These are phyloP conservation scores for Eremothecium gossypii DNA, from an alignment of 1,139 yeast genomes.

Conservation along the genomic window DNA sequence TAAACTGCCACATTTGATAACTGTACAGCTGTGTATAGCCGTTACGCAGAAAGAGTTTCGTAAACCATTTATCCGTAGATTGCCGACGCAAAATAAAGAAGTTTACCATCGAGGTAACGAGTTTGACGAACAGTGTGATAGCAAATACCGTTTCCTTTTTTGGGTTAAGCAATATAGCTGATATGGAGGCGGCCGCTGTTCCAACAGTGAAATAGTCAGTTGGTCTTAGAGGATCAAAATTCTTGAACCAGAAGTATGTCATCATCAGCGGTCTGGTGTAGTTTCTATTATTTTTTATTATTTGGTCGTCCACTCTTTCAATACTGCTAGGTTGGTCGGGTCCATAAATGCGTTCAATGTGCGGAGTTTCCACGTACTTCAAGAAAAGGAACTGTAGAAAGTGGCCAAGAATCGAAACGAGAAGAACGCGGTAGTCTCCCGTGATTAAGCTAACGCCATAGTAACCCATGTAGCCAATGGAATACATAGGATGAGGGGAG, in stretches of 20 bases:
- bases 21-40: slow-evolving; percentile 63
- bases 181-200: slow-evolving; percentile 36
- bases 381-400: slow-evolving; percentile 70
- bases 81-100: slow-evolving; percentile 50
- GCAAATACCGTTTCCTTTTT: slow-evolving; percentile 33
- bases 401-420: slow-evolving; percentile 70
- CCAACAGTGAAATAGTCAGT: slow-evolving; percentile 53
- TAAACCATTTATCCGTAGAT: slow-evolving; percentile 55
- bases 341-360: slow-evolving; percentile 70
- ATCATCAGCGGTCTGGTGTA: slow-evolving; percentile 55
- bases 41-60: slow-evolving; percentile 56
- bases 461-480: slow-evolving; percentile 82
- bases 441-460: slow-evolving; percentile 77
- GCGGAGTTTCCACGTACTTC: slow-evolving; percentile 77
- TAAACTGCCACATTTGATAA: slow-evolving; percentile 65
- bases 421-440: slow-evolving; percentile 62
- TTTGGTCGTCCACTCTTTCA: slow-evolving; percentile 28
- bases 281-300: slow-evolving; percentile 29
- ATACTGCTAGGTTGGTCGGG: slow-evolving; percentile 19
- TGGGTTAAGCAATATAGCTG: slow-evolving; percentile 39
- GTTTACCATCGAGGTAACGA: slow-evolving; percentile 45
- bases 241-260: slow-evolving; percentile 33
- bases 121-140: slow-evolving; percentile 43
- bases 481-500: slow-evolving; percentile 93
- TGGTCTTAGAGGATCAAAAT: slow-evolving; percentile 58